Evolutionary conservation across 768 basidiomycete genomes (phyloP).

Genomic region (Calvatia gigantea): DNA sequence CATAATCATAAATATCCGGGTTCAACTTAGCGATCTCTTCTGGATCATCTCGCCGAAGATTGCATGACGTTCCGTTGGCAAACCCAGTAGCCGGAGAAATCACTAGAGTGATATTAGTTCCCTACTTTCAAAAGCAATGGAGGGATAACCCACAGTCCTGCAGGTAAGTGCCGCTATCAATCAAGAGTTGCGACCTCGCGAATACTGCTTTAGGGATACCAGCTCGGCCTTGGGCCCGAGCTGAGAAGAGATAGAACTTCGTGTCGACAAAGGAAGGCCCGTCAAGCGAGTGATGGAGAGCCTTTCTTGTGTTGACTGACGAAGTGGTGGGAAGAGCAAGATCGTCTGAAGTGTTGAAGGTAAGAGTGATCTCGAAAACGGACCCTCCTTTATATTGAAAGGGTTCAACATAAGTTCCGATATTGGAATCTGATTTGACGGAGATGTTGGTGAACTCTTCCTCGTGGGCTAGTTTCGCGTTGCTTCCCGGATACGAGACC

Average conservation of each 20-base stretch:
- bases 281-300: background rate
- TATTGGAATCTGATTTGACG: background rate
- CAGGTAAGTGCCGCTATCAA: background rate
- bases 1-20: background rate
- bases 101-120: background rate
- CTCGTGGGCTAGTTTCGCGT: background rate
- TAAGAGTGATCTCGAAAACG: background rate
- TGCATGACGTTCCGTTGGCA: background rate
- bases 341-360: background rate
- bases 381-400: background rate
- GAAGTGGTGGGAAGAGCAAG: background rate
- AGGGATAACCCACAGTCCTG: background rate
- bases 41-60: background rate
- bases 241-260: slow-evolving; percentile 12
- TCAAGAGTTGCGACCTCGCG: slow-evolving; percentile 5
- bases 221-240: background rate
- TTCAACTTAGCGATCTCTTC: slow-evolving; percentile 4
- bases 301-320: background rate
- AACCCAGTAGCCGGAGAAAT: background rate
- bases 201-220: background rate
- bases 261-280: slow-evolving; percentile 4
- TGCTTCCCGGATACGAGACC: background rate
- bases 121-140: no score
- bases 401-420: slow-evolving; percentile 4
- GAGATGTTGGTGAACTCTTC: background rate